Percentiles rank a stretch among this genome's conserved stretches.
Evolutionary conservation across 164 flowering plant genomes (phyloP).

Genomic region (Santalum album): DNA sequence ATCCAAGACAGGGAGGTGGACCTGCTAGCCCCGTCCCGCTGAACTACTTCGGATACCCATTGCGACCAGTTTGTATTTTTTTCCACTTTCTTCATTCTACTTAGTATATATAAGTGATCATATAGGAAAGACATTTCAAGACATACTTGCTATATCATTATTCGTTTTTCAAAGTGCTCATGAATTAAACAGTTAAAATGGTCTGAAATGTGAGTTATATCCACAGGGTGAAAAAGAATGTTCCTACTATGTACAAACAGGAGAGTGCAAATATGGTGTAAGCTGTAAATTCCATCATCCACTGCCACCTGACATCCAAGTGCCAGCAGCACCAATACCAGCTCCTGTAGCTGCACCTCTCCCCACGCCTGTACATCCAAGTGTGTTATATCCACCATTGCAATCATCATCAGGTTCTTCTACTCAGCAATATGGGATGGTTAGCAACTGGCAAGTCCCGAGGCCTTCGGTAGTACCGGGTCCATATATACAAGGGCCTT

Average conservation of each 20-base stretch:
- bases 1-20: slow-evolving; percentile 69
- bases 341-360: slow-evolving; percentile 23
- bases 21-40: slow-evolving; percentile 40
- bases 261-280: slow-evolving; percentile 84
- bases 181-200: too few relatives aligned
- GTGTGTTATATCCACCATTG: slow-evolving; percentile 40
- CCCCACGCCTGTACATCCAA: slow-evolving; percentile 32
- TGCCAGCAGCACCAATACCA: slow-evolving; percentile 32
- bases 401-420: slow-evolving; percentile 58
- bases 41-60: slow-evolving; percentile 75
- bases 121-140: too few relatives aligned
- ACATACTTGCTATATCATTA: too few relatives aligned
- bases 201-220: too few relatives aligned
- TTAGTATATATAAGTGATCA: not conserved
- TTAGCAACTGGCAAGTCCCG: slow-evolving; percentile 54
- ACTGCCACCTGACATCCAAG: slow-evolving; percentile 37
- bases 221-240: slow-evolving; percentile 92
- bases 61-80: slow-evolving; percentile 62
- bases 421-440: slow-evolving; percentile 55
- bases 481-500: slow-evolving; percentile 70
- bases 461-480: slow-evolving; percentile 60
- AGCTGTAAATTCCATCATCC: slow-evolving; percentile 98
- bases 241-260: slow-evolving; percentile 77
- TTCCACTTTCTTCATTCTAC: slow-evolving; percentile 1
- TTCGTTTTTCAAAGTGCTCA: too few relatives aligned